A percentile compares a stretch with the other conserved stretches of the same genome.
phyloP scores from a whole-genome alignment of 306 rosid species.

The Luffa acutangula region DNA sequence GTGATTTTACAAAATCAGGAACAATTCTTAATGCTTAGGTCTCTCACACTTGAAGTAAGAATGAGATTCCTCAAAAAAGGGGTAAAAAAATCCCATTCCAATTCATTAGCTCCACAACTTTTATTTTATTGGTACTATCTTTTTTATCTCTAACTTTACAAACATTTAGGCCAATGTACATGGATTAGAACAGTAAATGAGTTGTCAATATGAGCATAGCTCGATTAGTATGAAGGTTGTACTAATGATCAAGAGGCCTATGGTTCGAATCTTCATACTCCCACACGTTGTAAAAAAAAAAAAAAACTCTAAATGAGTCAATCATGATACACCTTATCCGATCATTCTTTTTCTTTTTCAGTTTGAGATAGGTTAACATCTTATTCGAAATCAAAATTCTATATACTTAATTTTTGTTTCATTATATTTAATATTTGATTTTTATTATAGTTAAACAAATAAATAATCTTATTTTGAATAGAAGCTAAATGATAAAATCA shows the following conservation, averaged over 20 bases:
- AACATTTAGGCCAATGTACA: not conserved
- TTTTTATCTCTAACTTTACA: not conserved
- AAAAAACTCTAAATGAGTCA: too few relatives aligned
- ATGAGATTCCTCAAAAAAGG: not conserved
- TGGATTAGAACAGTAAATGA: not conserved
- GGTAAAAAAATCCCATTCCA: not conserved
- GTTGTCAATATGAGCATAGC: too few relatives aligned
- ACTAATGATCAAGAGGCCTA: too few relatives aligned
- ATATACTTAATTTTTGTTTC: not conserved
- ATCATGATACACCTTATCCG: too few relatives aligned
- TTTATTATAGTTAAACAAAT: not conserved
- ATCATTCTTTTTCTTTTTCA: too few relatives aligned
- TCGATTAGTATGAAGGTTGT: too few relatives aligned
- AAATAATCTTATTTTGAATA: not conserved
- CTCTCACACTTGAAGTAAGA: not conserved
- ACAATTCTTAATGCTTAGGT: not conserved
- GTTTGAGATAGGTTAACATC: not conserved
- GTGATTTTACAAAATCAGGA: not conserved
- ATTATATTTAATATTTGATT: not conserved
- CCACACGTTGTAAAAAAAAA: too few relatives aligned
- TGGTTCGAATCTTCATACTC: too few relatives aligned
- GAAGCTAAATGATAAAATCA: not conserved
- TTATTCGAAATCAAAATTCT: not conserved
- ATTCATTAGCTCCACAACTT: not conserved
- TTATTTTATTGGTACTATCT: not conserved